A percentile compares a stretch with the other conserved stretches of the same genome.
Evolutionary conservation across 148 eudicot species (phyloP).

Genomic region (Vaccinium myrtillus): DNA sequence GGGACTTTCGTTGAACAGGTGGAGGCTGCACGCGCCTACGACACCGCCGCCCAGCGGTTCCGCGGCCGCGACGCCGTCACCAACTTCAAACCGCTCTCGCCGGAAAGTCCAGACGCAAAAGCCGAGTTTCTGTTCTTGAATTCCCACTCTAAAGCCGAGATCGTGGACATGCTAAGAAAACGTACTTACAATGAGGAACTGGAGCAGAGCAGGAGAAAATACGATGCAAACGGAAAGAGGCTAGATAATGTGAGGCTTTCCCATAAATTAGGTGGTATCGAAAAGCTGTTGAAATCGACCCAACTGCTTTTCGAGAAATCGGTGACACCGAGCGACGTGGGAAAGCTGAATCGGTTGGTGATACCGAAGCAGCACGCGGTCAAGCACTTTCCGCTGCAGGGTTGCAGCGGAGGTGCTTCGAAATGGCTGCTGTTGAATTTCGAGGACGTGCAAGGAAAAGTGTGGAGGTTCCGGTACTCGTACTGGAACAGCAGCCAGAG

Average conservation of each 20-base stretch:
- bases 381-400: slow-evolving; percentile 66
- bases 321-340: slow-evolving; percentile 87
- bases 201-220: slow-evolving; percentile 46
- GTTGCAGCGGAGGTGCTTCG: slow-evolving; percentile 20
- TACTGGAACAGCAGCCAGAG: slow-evolving; percentile 92
- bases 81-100: slow-evolving; percentile 51
- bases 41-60: slow-evolving; percentile 79
- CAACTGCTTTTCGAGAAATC: slow-evolving; percentile 69
- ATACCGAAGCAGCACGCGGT: slow-evolving; percentile 91
- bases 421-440: slow-evolving; percentile 75
- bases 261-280: neutral
- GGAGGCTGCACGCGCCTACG: slow-evolving; percentile 86
- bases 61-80: slow-evolving; percentile 93
- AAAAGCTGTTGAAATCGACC: slow-evolving; percentile 20
- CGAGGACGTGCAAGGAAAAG: slow-evolving; percentile 59
- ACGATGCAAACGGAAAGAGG: neutral
- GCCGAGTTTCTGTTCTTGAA: slow-evolving; percentile 39
- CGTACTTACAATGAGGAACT: slow-evolving; percentile 79
- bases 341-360: slow-evolving; percentile 73
- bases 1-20: slow-evolving; percentile 84
- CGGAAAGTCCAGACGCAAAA: slow-evolving; percentile 24
- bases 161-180: slow-evolving; percentile 77
- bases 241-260: neutral
- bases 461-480: slow-evolving; percentile 86
- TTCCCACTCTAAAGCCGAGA: slow-evolving; percentile 62